Conservation (phyloP, 192 early-diverging fungal species). For the Gamsiella multidivaricata region DNA sequence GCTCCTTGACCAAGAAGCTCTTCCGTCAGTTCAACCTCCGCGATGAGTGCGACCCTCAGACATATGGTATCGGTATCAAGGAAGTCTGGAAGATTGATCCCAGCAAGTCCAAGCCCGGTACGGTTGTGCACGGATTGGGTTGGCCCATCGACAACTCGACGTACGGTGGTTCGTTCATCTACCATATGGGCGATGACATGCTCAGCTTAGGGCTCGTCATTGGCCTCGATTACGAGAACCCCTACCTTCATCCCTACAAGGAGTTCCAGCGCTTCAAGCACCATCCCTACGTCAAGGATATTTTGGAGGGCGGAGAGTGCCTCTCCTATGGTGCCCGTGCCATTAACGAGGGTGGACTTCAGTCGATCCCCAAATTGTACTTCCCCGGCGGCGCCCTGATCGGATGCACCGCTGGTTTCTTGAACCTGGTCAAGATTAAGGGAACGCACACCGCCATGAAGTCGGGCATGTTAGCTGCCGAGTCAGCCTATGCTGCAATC, state of each 20-base stretch:
- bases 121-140: conserved; percentile 88
- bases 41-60: conserved; percentile 87
- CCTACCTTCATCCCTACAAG: conserved; percentile 94
- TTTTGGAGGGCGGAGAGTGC: conserved; percentile 91
- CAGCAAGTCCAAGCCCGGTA: conserved; percentile 84
- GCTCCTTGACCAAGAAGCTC: conserved; percentile 91
- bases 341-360: conserved; percentile 95
- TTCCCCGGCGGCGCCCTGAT: conserved; percentile 97
- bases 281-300: conserved; percentile 85
- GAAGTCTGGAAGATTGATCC: conserved; percentile 97
- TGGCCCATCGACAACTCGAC: conserved; percentile 92
- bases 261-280: conserved; percentile 98
- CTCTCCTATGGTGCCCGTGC: conserved; percentile 96
- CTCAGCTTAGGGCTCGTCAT: conserved; percentile 90
- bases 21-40: conserved; percentile 90
- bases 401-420: conserved; percentile 94
- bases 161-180: conserved; percentile 95
- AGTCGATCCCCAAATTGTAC: conserved; percentile 93
- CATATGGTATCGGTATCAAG: conserved; percentile 96
- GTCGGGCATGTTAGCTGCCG: conserved; percentile 95
- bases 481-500: conserved; percentile 84
- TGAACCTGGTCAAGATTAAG: conserved; percentile 99
- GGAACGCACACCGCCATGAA: conserved; percentile 99
- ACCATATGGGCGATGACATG: conserved; percentile 93
- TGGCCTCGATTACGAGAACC: conserved; percentile 95